Evolutionary conservation across 2,329 filamentous ascomycete species (phyloP).

Genomic region (Phialemonium atrogriseum): DNA sequence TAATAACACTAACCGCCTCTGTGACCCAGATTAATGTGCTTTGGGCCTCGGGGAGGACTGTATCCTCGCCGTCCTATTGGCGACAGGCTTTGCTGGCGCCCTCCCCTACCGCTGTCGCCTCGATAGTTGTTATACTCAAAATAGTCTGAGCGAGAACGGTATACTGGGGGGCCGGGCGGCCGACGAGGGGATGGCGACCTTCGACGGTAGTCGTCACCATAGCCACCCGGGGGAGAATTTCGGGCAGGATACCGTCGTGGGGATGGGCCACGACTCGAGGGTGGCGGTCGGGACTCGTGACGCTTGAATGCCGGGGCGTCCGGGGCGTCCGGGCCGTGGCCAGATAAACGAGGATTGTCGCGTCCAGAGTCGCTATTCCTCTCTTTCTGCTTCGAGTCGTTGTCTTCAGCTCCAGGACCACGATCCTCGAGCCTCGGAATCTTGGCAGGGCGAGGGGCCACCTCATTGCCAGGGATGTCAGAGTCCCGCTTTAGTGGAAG

Average conservation of each 20-base stretch:
- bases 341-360: not conserved
- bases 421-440: not conserved
- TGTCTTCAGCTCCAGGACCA: not conserved
- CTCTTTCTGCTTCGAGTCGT: no score
- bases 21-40: not conserved
- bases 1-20: slow-evolving; percentile 1
- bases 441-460: no score
- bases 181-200: no score
- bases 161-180: no score
- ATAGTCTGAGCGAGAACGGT: no score
- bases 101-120: not conserved
- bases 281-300: not conserved
- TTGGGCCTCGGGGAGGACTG: not conserved
- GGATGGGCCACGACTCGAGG: not conserved
- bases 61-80: not conserved
- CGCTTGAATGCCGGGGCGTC: not conserved
- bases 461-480: not conserved
- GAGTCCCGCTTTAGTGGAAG: no score
- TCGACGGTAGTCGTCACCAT: not conserved
- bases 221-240: no score
- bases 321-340: not conserved
- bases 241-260: not conserved
- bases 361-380: no score
- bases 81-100: not conserved
- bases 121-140: not conserved